Conservation (phyloP, 2,329 filamentous ascomycete species). For the Aureobasidium vineae region DNA sequence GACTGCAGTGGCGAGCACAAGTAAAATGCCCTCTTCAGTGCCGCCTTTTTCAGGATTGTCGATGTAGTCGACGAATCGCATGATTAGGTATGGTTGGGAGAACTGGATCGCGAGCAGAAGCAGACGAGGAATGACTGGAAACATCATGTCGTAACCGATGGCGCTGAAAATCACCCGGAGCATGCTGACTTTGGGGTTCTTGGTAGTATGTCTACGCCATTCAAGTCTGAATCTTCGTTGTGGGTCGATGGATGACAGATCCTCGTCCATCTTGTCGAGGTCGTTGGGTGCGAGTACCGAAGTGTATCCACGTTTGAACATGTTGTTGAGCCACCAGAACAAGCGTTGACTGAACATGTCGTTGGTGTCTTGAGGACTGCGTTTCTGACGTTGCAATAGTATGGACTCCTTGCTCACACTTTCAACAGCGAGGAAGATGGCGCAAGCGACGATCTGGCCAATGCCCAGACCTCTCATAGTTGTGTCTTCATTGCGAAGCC, state of each 20-base stretch:
- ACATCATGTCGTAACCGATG: slow-evolving; percentile 32
- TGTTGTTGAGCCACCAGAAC: slow-evolving; percentile 41
- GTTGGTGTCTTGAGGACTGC: slow-evolving; percentile 40
- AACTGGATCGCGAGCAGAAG: slow-evolving; percentile 31
- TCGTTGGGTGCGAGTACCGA: slow-evolving; percentile 34
- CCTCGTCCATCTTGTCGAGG: slow-evolving; percentile 34
- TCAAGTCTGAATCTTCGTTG: slow-evolving; percentile 30
- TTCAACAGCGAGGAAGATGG: slow-evolving; percentile 34
- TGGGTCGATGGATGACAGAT: slow-evolving; percentile 32
- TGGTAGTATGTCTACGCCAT: slow-evolving; percentile 30
- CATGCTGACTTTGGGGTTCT: slow-evolving; percentile 25
- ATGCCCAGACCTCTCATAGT: slow-evolving; percentile 28
- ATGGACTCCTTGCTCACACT: slow-evolving; percentile 34
- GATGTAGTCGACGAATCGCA: slow-evolving; percentile 32
- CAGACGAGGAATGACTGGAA: slow-evolving; percentile 32
- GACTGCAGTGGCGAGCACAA: slow-evolving; percentile 35
- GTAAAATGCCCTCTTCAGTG: slow-evolving; percentile 33
- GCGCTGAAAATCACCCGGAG: slow-evolving; percentile 30
- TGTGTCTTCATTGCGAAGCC: slow-evolving; percentile 32
- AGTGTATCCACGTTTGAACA: slow-evolving; percentile 36
- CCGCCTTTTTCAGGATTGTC: slow-evolving; percentile 27
- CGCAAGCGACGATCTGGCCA: slow-evolving; percentile 32
- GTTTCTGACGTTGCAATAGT: slow-evolving; percentile 30
- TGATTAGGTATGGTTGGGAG: slow-evolving; percentile 35
- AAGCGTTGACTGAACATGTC: slow-evolving; percentile 40